Conservation (phyloP, 2,329 filamentous ascomycete genomes). For the Pseudocercospora vitis region DNA sequence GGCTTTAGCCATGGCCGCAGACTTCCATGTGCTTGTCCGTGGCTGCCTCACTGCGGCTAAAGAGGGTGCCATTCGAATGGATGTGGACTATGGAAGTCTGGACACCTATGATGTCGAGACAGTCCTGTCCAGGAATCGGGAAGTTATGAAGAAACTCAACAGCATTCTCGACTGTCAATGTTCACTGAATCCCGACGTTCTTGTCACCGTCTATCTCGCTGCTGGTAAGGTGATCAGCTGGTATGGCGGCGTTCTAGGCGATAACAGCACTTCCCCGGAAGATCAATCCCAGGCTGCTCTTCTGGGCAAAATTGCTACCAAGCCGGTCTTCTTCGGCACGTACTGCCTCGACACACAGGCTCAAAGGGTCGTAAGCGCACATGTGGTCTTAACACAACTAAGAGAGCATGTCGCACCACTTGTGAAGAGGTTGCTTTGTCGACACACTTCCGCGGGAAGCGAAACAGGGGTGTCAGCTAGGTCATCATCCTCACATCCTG, state of each 20-base stretch:
- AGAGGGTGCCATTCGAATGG: background rate
- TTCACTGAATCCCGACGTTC: background rate
- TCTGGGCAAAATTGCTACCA: background rate
- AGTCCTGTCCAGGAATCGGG: constrained; percentile 12
- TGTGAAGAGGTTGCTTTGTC: constrained; percentile 1
- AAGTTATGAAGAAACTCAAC: constrained; percentile 4
- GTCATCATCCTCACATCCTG: background rate
- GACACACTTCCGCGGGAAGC: background rate
- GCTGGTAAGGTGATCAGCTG: constrained; percentile 6
- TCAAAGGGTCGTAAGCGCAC: constrained; percentile 7
- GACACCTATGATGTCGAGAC: constrained; percentile 11
- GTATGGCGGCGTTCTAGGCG: constrained; percentile 9
- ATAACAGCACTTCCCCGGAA: background rate
- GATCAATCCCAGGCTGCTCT: background rate
- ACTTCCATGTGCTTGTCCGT: constrained; percentile 6
- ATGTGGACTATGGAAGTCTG: background rate
- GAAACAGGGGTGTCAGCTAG: background rate
- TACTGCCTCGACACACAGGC: constrained; percentile 11
- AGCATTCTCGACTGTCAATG: constrained; percentile 12
- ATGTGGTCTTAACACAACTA: constrained; percentile 12
- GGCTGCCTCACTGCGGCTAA: constrained; percentile 4
- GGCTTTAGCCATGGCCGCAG: constrained; percentile 6
- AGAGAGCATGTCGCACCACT: constrained; percentile 13
- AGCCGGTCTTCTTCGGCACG: constrained; percentile 7
- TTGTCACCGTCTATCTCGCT: constrained; percentile 9